Percentiles rank a stretch among this genome's conserved stretches.
These are phyloP conservation scores for Neurospora cerealis DNA, from an alignment of 495 filamentous ascomycete species.

Conservation along the genomic window DNA sequence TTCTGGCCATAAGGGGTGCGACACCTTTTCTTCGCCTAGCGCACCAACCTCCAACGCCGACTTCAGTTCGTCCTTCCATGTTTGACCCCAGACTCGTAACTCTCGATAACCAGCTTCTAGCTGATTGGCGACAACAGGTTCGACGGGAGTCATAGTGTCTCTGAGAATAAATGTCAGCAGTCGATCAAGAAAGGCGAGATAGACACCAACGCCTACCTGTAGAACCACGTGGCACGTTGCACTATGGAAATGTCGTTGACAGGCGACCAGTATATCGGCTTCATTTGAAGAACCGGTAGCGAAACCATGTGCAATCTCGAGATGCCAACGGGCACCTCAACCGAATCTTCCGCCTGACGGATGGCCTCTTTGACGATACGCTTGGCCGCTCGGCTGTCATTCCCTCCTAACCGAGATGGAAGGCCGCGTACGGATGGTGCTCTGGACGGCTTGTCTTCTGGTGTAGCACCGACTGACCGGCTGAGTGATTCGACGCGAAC, in stretches of 20 bases:
- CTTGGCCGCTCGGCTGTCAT: background rate
- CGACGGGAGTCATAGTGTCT: constrained; percentile 84
- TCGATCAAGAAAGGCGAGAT: background rate
- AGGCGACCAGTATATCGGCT: constrained; percentile 97
- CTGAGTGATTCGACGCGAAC: constrained; percentile 23
- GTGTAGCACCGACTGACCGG: constrained; percentile 7
- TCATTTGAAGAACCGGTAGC: constrained; percentile 62
- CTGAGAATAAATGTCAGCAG: constrained; percentile 19
- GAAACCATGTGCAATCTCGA: constrained; percentile 58
- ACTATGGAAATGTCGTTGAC: constrained; percentile 80
- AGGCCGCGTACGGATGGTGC: background rate
- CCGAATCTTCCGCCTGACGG: constrained; percentile 15
- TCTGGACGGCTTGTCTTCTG: constrained; percentile 10
- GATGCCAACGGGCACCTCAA: constrained; percentile 61
- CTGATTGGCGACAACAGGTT: constrained; percentile 81
- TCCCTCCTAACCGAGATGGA: background rate
- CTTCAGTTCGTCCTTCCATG: constrained; percentile 85
- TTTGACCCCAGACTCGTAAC: constrained; percentile 80
- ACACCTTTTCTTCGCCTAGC: constrained; percentile 81
- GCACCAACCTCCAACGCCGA: constrained; percentile 87
- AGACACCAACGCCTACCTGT: constrained; percentile 25
- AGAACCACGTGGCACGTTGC: constrained; percentile 90
- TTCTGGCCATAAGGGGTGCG: constrained; percentile 70
- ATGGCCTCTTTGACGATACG: background rate
- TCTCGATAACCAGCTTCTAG: constrained; percentile 82